phyloP scores from a whole-genome alignment of 257 asterid species.

The Vinca minor region DNA sequence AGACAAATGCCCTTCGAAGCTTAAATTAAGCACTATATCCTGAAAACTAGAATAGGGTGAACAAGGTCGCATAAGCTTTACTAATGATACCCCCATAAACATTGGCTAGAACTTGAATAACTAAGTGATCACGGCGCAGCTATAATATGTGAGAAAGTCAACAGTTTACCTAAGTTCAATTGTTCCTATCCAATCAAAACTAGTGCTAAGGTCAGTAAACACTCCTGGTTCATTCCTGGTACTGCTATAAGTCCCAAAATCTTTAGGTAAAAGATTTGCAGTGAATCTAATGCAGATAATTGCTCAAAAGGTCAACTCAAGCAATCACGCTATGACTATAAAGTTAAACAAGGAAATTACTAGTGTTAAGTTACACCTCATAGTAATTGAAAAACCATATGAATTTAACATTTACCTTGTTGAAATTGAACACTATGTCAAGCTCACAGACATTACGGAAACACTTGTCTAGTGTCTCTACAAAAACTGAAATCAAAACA shows the following conservation, averaged over 20 bases:
- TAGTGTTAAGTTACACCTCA: background rate
- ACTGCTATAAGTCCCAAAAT: background rate
- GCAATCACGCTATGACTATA: background rate
- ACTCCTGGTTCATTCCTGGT: background rate
- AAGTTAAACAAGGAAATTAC: background rate
- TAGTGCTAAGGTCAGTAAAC: background rate
- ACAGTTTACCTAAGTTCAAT: background rate
- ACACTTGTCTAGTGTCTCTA: constrained; percentile 88
- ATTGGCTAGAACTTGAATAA: background rate
- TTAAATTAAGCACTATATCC: background rate
- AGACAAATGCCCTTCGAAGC: too few species aligned
- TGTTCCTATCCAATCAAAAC: background rate
- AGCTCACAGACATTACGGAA: constrained; percentile 92
- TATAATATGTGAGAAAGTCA: background rate
- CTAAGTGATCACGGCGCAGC: background rate
- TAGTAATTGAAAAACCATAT: background rate
- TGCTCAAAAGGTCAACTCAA: background rate
- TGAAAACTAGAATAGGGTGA: background rate
- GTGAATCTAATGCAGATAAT: background rate
- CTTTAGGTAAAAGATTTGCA: background rate
- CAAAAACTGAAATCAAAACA: constrained; percentile 56
- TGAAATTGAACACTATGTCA: constrained; percentile 78
- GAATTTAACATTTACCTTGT: constrained; percentile 48
- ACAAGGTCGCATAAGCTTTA: background rate
- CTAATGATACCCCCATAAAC: background rate